phyloP scores from a whole-genome alignment of 768 basidiomycete genomes.

The Infundibulicybe gibba region DNA sequence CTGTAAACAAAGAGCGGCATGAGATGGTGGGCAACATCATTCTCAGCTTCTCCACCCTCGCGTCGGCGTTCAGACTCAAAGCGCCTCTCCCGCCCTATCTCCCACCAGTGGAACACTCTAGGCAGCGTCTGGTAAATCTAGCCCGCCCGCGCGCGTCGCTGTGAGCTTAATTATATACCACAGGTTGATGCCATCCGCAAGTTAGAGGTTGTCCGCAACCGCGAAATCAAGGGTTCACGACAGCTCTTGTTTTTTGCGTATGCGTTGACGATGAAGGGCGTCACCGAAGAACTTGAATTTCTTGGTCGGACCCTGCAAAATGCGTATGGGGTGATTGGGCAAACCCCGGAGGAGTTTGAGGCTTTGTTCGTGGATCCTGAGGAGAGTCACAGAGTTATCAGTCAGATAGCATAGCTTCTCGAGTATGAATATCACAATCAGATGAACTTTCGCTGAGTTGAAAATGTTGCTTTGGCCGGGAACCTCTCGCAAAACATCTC shows the following conservation, averaged over 20 bases:
- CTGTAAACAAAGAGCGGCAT: slow-evolving; percentile 83
- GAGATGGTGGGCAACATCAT: slow-evolving; percentile 97
- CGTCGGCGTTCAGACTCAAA: slow-evolving; percentile 79
- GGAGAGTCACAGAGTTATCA: slow-evolving; percentile 18
- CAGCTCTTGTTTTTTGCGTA: slow-evolving; percentile 95
- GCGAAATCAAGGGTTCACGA: slow-evolving; percentile 76
- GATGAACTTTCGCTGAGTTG: not conserved
- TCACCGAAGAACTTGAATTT: slow-evolving; percentile 83
- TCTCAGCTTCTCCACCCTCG: slow-evolving; percentile 78
- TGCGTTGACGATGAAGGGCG: slow-evolving; percentile 90
- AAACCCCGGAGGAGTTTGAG: slow-evolving; percentile 80
- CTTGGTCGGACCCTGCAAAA: slow-evolving; percentile 81
- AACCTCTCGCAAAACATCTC: not conserved
- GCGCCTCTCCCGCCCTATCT: slow-evolving; percentile 95
- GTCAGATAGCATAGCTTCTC: slow-evolving; percentile 14
- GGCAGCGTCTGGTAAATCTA: slow-evolving; percentile 65
- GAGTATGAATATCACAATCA: not conserved
- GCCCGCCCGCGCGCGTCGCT: not conserved
- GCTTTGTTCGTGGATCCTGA: slow-evolving; percentile 52
- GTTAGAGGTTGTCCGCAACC: slow-evolving; percentile 84
- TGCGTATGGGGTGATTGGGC: slow-evolving; percentile 91
- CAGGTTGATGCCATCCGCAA: slow-evolving; percentile 81
- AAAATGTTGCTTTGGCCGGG: not conserved
- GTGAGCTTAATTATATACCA: not conserved
- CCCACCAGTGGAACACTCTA: slow-evolving; percentile 86